These are phyloP conservation scores for Lactarius sanguifluus DNA, from an alignment of 768 basidiomycete species.

Conservation along the genomic window DNA sequence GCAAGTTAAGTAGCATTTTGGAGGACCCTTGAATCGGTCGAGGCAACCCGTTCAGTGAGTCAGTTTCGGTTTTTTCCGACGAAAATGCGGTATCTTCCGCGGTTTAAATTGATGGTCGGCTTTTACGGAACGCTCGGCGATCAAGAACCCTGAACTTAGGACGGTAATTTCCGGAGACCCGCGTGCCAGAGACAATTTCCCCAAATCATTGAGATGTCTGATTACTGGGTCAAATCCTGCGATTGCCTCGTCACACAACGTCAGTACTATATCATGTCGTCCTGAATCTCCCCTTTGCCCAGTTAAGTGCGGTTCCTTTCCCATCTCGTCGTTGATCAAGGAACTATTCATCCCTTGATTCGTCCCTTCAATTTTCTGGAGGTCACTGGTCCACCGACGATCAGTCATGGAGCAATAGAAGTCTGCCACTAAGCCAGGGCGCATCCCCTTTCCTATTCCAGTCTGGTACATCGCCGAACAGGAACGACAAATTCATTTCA, in stretches of 20 bases:
- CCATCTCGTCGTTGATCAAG: neutral
- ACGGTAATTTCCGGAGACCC: slow-evolving; percentile 18
- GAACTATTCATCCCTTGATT: neutral
- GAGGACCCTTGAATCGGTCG: slow-evolving; percentile 9
- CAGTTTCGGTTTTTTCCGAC: slow-evolving; percentile 20
- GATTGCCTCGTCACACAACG: neutral
- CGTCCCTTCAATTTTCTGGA: neutral
- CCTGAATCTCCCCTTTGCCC: neutral
- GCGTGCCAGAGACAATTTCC: neutral
- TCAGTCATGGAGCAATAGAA: slow-evolving; percentile 15
- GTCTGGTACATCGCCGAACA: neutral
- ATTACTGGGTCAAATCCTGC: neutral
- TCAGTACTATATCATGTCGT: neutral
- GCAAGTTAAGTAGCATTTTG: slow-evolving; percentile 23
- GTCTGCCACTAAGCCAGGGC: neutral
- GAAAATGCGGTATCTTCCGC: slow-evolving; percentile 8
- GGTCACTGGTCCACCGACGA: slow-evolving; percentile 5
- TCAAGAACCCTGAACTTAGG: slow-evolving; percentile 20
- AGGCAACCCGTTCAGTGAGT: slow-evolving; percentile 3
- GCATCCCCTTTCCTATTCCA: slow-evolving; percentile 5
- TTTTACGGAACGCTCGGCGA: slow-evolving; percentile 28
- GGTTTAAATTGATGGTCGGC: slow-evolving; percentile 21
- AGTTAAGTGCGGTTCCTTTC: neutral
- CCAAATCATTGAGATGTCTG: neutral
- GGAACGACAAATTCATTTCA: slow-evolving; percentile 13